Percentiles rank a stretch among this genome's conserved stretches.
phyloP scores from a whole-genome alignment of 2,329 filamentous ascomycete species.

The Aureobasidium musti region DNA sequence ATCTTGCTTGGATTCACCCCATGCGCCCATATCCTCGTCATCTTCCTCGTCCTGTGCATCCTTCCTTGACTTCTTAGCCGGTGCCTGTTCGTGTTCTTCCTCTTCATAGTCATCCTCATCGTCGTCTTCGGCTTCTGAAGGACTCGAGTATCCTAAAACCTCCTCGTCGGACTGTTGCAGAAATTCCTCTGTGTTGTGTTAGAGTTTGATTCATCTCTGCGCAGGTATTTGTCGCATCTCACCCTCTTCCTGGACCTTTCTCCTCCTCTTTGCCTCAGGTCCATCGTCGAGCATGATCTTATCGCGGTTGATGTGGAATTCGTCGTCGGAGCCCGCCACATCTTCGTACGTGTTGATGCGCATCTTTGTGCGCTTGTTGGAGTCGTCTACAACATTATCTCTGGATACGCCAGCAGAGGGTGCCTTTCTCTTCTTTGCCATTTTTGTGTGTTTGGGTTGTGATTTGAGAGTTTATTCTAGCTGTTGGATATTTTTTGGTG shows the following conservation, averaged over 20 bases:
- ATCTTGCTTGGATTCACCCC: conserved; percentile 84
- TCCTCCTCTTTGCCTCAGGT: conserved; percentile 73
- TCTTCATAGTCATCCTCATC: conserved; percentile 56
- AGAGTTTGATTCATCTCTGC: neutral
- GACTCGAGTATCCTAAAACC: conserved; percentile 54
- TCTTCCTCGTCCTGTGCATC: conserved; percentile 49
- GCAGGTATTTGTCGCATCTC: neutral
- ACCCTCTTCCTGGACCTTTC: conserved; percentile 61
- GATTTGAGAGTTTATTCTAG: neutral
- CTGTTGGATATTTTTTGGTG: conserved; percentile 11
- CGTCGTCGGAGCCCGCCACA: conserved; percentile 90
- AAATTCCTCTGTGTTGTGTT: conserved; percentile 53
- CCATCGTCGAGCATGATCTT: conserved; percentile 82
- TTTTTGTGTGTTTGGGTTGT: conserved; percentile 10
- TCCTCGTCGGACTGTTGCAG: conserved; percentile 65
- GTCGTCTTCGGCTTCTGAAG: conserved; percentile 50
- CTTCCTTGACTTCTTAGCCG: conserved; percentile 34
- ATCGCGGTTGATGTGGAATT: conserved; percentile 85
- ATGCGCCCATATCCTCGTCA: conserved; percentile 66
- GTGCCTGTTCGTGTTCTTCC: conserved; percentile 41
- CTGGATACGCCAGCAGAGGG: conserved; percentile 12
- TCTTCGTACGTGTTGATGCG: conserved; percentile 68
- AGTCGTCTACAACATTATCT: conserved; percentile 36
- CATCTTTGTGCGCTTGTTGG: conserved; percentile 54
- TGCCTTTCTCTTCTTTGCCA: conserved; percentile 35